Evolutionary conservation across 2,329 filamentous ascomycete species (phyloP).

Genomic region (Alternaria arborescens): DNA sequence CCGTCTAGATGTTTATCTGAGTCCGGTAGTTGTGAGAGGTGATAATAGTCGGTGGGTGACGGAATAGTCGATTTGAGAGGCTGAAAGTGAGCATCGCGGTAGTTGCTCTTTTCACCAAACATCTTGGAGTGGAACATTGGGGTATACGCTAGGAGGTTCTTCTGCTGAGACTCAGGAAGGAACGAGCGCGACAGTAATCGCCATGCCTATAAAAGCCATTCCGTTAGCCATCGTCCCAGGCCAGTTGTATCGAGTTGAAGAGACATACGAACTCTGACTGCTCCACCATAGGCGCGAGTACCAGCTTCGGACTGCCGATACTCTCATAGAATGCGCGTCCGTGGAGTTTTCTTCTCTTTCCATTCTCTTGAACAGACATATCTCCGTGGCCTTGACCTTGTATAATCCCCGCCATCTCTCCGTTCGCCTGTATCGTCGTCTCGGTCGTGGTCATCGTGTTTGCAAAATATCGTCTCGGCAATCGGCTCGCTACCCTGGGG

Average conservation of each 20-base stretch:
- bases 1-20: constrained; percentile 72
- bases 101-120: constrained; percentile 78
- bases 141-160: constrained; percentile 81
- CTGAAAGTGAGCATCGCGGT: constrained; percentile 84
- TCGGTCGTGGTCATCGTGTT: constrained; percentile 26
- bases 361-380: constrained; percentile 18
- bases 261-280: constrained; percentile 91
- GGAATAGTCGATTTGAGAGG: constrained; percentile 59
- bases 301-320: constrained; percentile 87
- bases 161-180: constrained; percentile 67
- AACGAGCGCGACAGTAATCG: constrained; percentile 95
- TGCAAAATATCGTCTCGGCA: constrained; percentile 19
- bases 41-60: constrained; percentile 46
- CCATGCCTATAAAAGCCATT: constrained; percentile 75
- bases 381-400: not conserved
- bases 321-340: constrained; percentile 94
- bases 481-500: constrained; percentile 19
- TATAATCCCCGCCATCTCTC: not conserved
- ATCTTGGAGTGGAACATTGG: constrained; percentile 96
- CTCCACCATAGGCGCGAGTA: constrained; percentile 97
- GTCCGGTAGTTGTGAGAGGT: constrained; percentile 42
- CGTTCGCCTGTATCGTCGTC: constrained; percentile 16
- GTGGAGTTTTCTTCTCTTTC: constrained; percentile 67
- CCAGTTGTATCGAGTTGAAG: not conserved
- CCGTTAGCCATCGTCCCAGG: constrained; percentile 15